These are phyloP conservation scores for Aspergillus sp. DNA, from an alignment of 2,329 filamentous ascomycete genomes.

Conservation along the genomic window DNA sequence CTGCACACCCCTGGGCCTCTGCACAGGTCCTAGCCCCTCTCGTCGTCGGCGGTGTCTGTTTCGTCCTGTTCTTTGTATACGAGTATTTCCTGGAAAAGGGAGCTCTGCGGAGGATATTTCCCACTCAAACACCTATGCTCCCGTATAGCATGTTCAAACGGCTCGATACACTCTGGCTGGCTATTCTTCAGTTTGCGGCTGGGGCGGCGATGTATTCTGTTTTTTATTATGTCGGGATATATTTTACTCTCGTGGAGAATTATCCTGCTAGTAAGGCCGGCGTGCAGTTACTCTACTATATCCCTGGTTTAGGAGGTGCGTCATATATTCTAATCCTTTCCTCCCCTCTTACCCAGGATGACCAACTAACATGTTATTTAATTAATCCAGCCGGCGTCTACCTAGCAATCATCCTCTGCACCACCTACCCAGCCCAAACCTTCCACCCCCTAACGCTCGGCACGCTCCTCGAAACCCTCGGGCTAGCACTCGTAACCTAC, in stretches of 20 bases:
- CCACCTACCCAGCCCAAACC: slow-evolving; percentile 62
- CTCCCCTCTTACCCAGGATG: slow-evolving; percentile 13
- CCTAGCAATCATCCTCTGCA: slow-evolving; percentile 59
- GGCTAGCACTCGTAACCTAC: slow-evolving; percentile 59
- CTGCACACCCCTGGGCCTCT: slow-evolving; percentile 53
- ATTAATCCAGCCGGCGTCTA: slow-evolving; percentile 53
- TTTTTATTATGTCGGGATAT: slow-evolving; percentile 69
- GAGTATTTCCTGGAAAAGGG: slow-evolving; percentile 57
- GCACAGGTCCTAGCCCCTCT: slow-evolving; percentile 52
- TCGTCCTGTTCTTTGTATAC: slow-evolving; percentile 49
- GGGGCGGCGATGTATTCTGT: slow-evolving; percentile 57
- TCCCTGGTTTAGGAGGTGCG: slow-evolving; percentile 61
- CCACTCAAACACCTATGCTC: slow-evolving; percentile 62
- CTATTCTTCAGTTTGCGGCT: slow-evolving; percentile 60
- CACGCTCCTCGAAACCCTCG: slow-evolving; percentile 56
- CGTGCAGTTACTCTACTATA: slow-evolving; percentile 61
- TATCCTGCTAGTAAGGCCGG: slow-evolving; percentile 54
- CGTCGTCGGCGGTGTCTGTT: slow-evolving; percentile 46
- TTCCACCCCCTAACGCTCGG: slow-evolving; percentile 60
- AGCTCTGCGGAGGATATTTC: slow-evolving; percentile 49
- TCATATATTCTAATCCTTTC: background rate
- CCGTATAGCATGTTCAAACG: slow-evolving; percentile 59
- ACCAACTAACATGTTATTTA: background rate
- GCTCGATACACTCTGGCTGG: slow-evolving; percentile 61
- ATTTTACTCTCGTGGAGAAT: slow-evolving; percentile 63